phyloP scores from a whole-genome alignment of 2,329 filamentous ascomycete genomes.

The Aspergillus intermedius region DNA sequence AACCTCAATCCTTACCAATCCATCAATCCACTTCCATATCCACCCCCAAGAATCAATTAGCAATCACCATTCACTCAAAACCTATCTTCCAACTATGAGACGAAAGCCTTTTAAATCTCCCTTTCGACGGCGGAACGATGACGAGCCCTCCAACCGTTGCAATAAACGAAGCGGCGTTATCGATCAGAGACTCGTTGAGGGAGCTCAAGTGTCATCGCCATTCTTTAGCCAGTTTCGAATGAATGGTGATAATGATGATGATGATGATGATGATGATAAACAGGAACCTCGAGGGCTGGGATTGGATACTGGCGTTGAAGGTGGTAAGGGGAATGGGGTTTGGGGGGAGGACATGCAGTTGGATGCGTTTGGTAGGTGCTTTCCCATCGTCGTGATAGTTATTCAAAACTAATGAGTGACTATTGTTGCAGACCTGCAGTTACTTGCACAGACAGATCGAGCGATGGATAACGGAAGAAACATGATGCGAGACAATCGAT shows the following conservation, averaged over 20 bases:
- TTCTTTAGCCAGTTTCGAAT: slow-evolving; percentile 1
- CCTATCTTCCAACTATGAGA: not conserved
- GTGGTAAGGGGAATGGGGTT: not conserved
- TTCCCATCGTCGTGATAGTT: not conserved
- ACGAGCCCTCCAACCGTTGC: slow-evolving; percentile 3
- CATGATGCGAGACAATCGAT: not conserved
- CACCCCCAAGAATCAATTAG: not conserved
- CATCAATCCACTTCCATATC: slow-evolving; percentile 6
- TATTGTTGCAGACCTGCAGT: slow-evolving; percentile 27
- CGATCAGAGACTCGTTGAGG: slow-evolving; percentile 19
- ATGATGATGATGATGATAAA: not conserved
- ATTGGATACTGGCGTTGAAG: not conserved
- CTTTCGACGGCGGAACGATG: slow-evolving; percentile 7
- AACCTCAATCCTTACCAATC: slow-evolving; percentile 1
- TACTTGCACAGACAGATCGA: slow-evolving; percentile 28
- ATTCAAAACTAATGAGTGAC: not conserved
- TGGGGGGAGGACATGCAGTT: slow-evolving; percentile 19
- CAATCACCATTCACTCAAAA: not conserved
- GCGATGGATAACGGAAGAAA: slow-evolving; percentile 1
- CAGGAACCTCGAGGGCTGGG: not conserved
- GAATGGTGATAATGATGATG: not conserved
- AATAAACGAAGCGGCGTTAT: slow-evolving; percentile 11
- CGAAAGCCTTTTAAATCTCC: not conserved
- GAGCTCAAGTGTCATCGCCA: slow-evolving; percentile 11
- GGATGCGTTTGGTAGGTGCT: slow-evolving; percentile 45